Evolutionary conservation across 169 alveolate genomes (phyloP).

Genomic region (Plasmodium knowlesi): DNA sequence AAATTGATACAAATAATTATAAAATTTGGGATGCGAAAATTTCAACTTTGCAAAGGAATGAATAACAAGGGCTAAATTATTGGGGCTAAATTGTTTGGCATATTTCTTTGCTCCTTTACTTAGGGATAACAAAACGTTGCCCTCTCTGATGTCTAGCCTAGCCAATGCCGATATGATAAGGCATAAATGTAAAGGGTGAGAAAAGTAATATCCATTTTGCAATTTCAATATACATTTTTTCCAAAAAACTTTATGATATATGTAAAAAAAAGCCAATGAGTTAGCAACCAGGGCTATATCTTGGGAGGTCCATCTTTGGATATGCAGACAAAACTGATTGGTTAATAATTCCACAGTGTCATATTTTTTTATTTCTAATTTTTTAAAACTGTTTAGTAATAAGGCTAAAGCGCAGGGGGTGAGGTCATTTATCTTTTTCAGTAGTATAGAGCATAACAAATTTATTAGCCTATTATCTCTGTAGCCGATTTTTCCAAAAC

Average conservation of each 20-base stretch:
- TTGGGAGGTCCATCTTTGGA: conserved; percentile 79
- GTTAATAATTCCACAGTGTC: conserved; percentile 84
- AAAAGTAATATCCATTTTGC: conserved; percentile 77
- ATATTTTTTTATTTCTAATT: conserved; percentile 79
- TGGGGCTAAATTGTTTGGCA: conserved; percentile 77
- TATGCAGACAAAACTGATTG: conserved; percentile 78
- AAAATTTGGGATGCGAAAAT: conserved; percentile 74
- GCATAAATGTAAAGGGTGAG: conserved; percentile 79
- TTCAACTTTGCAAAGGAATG: conserved; percentile 86
- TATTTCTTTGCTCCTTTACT: conserved; percentile 74
- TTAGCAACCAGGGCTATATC: conserved; percentile 84
- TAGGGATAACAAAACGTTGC: conserved; percentile 76
- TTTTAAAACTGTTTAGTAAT: conserved; percentile 82
- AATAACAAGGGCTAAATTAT: conserved; percentile 77
- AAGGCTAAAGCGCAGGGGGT: conserved; percentile 81
- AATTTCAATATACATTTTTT: conserved; percentile 76
- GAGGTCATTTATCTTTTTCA: conserved; percentile 72
- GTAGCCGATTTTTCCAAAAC: conserved; percentile 84
- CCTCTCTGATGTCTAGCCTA: conserved; percentile 82
- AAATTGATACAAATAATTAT: conserved; percentile 51
- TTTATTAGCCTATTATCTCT: conserved; percentile 79
- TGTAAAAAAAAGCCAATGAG: conserved; percentile 80
- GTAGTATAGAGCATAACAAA: conserved; percentile 76
- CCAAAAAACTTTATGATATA: conserved; percentile 81
- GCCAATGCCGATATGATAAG: conserved; percentile 82